Percentiles rank a stretch among this genome's conserved stretches.
Evolutionary conservation across 495 filamentous ascomycete genomes (phyloP).

Genomic region (Lasiosphaeriaceae sp.): DNA sequence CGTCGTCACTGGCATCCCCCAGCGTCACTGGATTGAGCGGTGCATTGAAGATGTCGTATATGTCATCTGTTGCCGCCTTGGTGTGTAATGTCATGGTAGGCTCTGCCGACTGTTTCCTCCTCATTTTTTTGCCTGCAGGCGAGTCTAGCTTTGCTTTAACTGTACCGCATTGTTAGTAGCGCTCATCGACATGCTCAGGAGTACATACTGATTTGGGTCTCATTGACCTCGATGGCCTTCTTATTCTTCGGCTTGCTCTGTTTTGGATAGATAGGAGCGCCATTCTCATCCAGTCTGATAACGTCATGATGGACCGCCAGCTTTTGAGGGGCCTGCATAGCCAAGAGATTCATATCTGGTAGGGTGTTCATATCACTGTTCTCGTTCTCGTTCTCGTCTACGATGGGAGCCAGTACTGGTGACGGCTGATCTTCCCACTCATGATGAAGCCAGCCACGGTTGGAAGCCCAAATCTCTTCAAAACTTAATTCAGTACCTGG

Average conservation of each 20-base stretch:
- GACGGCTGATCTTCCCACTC: conserved; percentile 58
- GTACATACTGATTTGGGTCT: conserved; percentile 77
- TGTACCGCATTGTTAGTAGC: conserved; percentile 32
- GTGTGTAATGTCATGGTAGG: conserved; percentile 98
- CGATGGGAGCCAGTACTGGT: conserved; percentile 9
- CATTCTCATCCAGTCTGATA: conserved; percentile 50
- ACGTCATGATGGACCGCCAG: conserved; percentile 43
- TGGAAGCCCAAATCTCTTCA: conserved; percentile 81
- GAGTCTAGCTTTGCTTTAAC: conserved; percentile 92
- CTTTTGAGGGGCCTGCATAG: conserved; percentile 32
- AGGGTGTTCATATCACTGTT: too few species aligned
- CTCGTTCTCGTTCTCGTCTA: conserved; percentile 1
- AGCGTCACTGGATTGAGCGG: conserved; percentile 56
- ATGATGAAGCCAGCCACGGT: conserved; percentile 70
- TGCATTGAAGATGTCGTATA: conserved; percentile 94
- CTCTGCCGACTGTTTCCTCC: conserved; percentile 65
- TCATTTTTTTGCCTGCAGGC: conserved; percentile 71
- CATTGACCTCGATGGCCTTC: conserved; percentile 73
- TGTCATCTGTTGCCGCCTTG: conserved; percentile 90
- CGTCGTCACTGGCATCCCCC: conserved; percentile 54
- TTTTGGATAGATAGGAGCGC: conserved; percentile 32
- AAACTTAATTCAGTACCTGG: conserved; percentile 72
- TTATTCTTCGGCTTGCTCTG: conserved; percentile 51
- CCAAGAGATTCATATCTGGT: conserved; percentile 21
- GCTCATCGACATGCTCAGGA: not conserved